phyloP scores from a whole-genome alignment of 768 basidiomycete genomes.

The Scleroderma citrinum region DNA sequence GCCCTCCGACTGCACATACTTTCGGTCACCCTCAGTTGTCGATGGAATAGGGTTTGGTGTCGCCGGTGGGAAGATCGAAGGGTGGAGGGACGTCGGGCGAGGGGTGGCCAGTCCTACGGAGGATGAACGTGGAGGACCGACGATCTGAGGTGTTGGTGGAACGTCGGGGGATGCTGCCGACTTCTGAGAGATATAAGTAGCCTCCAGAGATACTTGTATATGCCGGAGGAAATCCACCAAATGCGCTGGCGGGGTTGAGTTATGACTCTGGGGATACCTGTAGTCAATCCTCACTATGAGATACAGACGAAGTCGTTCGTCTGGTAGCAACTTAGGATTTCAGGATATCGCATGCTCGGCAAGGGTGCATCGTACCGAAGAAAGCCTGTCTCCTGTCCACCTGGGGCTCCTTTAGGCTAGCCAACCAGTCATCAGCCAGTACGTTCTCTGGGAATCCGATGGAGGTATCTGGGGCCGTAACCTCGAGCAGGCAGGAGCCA shows the following conservation, averaged over 20 bases:
- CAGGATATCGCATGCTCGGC: slow-evolving; percentile 5
- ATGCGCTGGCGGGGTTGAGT: slow-evolving; percentile 22
- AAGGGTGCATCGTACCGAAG: slow-evolving; percentile 51
- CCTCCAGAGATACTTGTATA: slow-evolving; percentile 74
- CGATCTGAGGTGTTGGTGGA: slow-evolving; percentile 29
- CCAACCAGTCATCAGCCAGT: slow-evolving; percentile 51
- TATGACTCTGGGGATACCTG: slow-evolving; percentile 12
- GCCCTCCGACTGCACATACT: slow-evolving; percentile 76
- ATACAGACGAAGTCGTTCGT: slow-evolving; percentile 50
- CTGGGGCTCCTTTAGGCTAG: slow-evolving; percentile 33
- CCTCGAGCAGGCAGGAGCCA: slow-evolving; percentile 48
- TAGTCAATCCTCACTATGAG: slow-evolving; percentile 34
- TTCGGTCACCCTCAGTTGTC: slow-evolving; percentile 63
- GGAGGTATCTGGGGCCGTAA: slow-evolving; percentile 62
- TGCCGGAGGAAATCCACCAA: slow-evolving; percentile 61
- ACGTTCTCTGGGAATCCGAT: slow-evolving; percentile 50
- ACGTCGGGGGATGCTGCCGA: slow-evolving; percentile 31
- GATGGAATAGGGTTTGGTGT: slow-evolving; percentile 84
- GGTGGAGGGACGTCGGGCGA: slow-evolving; percentile 36
- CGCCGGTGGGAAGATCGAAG: slow-evolving; percentile 71
- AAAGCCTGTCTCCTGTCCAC: slow-evolving; percentile 62
- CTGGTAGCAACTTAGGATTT: slow-evolving; percentile 28
- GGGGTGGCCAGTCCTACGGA: slow-evolving; percentile 36
- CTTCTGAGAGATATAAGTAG: slow-evolving; percentile 64
- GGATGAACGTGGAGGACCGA: slow-evolving; percentile 52